Evolutionary conservation across 1,139 yeast species (phyloP).

Genomic region (Candida albicans): DNA sequence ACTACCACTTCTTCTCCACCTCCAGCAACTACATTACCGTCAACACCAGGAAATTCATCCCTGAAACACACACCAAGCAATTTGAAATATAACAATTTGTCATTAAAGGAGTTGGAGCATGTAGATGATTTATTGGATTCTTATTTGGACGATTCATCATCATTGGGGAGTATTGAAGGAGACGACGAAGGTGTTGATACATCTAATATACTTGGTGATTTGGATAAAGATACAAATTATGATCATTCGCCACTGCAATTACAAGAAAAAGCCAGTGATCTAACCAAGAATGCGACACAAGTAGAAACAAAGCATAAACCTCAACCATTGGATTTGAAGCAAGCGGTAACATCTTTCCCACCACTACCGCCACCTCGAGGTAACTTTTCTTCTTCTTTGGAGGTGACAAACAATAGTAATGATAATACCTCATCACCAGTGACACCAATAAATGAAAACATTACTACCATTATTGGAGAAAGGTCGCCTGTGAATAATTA

Average conservation of each 20-base stretch:
- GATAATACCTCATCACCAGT: conserved; percentile 1
- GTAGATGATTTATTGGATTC: conserved; percentile 48
- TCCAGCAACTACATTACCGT: conserved; percentile 2
- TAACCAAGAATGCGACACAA: too few relatives aligned
- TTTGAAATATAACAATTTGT: conserved; percentile 6
- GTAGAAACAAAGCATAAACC: conserved; percentile 12
- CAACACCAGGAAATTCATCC: background rate
- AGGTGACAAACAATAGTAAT: background rate
- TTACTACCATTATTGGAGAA: conserved; percentile 36
- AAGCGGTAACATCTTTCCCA: conserved; percentile 2
- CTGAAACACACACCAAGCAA: background rate
- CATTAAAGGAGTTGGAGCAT: conserved; percentile 30
- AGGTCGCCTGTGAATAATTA: conserved; percentile 29
- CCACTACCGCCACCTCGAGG: background rate
- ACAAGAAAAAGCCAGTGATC: background rate
- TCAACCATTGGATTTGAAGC: conserved; percentile 14
- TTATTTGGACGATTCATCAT: conserved; percentile 44
- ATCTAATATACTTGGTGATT: conserved; percentile 13
- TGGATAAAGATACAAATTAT: conserved; percentile 1
- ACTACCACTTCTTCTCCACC: background rate
- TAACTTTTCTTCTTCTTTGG: too few relatives aligned
- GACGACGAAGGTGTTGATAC: conserved; percentile 18
- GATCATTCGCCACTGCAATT: background rate
- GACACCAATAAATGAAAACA: conserved; percentile 23
- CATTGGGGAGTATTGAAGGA: conserved; percentile 26